phyloP scores from a whole-genome alignment of 1,139 yeast genomes.

The Candida pseudocylindracea region DNA sequence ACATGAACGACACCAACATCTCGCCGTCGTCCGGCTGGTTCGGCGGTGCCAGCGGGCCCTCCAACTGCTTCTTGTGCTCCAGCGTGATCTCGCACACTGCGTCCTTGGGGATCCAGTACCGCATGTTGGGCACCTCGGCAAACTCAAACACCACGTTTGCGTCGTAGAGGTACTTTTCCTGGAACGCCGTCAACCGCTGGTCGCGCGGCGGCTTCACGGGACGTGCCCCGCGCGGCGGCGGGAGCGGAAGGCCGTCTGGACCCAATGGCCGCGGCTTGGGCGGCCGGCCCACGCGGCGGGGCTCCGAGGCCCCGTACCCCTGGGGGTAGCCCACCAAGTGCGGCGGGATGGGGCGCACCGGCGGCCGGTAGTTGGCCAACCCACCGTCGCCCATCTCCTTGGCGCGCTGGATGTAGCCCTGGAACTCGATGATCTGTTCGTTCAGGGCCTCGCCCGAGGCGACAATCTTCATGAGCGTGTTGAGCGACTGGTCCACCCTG shows the following conservation, averaged over 20 bases:
- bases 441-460: constrained; percentile 62
- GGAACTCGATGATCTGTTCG: constrained; percentile 53
- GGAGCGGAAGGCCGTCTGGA: too few relatives aligned
- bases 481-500: constrained; percentile 40
- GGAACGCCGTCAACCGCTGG: constrained; percentile 42
- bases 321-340: constrained; percentile 14
- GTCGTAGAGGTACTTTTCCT: constrained; percentile 40
- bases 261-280: neutral
- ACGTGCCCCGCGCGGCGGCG: neutral
- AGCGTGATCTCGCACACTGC: constrained; percentile 42
- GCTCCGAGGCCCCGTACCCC: constrained; percentile 2
- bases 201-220: constrained; percentile 11
- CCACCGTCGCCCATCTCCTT: constrained; percentile 37
- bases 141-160: constrained; percentile 74
- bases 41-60: constrained; percentile 5
- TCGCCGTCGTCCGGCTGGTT: constrained; percentile 14
- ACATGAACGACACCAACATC: constrained; percentile 38
- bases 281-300: neutral
- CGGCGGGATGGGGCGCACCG: constrained; percentile 9
- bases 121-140: constrained; percentile 52
- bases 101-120: constrained; percentile 57
- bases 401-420: constrained; percentile 58
- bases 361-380: too few relatives aligned
- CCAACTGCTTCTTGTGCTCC: neutral
- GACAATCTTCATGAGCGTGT: constrained; percentile 55